phyloP scores from a whole-genome alignment of 306 rosid genomes.

The Abrus pulchellus region DNA sequence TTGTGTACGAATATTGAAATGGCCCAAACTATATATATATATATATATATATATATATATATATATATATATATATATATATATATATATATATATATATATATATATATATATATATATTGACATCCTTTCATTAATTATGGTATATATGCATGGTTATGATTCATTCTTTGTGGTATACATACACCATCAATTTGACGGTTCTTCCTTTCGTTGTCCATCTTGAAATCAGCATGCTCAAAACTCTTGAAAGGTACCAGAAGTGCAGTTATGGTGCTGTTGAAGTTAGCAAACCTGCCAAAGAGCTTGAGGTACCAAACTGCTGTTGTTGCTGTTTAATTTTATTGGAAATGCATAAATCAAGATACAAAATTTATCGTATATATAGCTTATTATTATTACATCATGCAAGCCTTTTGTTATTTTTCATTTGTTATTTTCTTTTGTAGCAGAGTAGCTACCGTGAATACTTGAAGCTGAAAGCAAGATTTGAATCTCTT shows the following conservation, averaged over 20 bases:
- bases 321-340: not conserved
- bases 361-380: too few relatives aligned
- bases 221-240: conserved; percentile 49
- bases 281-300: conserved; percentile 82
- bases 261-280: conserved; percentile 95
- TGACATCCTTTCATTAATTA: not conserved
- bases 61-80: not conserved
- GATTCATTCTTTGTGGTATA: too few relatives aligned
- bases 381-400: not conserved
- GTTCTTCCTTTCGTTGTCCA: conserved; percentile 24
- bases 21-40: not conserved
- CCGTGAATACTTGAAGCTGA: conserved; percentile 92
- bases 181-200: conserved; percentile 61
- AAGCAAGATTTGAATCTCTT: conserved; percentile 81
- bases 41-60: not conserved
- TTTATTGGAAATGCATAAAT: too few relatives aligned
- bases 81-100: not conserved
- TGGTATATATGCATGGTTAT: conserved; percentile 5
- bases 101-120: not conserved
- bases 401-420: not conserved
- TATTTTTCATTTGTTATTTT: conserved; percentile 35
- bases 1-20: not conserved
- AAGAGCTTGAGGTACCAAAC: conserved; percentile 86
- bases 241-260: conserved; percentile 74
- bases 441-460: conserved; percentile 76